Evolutionary conservation across 768 basidiomycete genomes (phyloP).

Genomic region (Tremella mesenterica): DNA sequence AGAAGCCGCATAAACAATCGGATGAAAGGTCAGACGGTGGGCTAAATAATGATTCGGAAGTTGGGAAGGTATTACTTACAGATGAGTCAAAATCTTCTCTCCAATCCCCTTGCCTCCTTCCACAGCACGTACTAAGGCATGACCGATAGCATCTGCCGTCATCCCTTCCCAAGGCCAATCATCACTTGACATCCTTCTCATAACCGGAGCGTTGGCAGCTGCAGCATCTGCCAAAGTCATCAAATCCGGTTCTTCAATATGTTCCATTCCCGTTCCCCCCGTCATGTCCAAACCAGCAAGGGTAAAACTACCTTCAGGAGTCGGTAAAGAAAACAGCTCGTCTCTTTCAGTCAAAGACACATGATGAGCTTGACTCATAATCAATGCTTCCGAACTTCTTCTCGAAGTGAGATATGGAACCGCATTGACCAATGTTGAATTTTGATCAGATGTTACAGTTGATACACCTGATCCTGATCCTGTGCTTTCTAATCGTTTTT

Average conservation of each 20-base stretch:
- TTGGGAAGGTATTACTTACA: conserved; percentile 20
- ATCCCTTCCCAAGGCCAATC: conserved; percentile 22
- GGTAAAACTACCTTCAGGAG: conserved; percentile 7
- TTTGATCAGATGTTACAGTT: not conserved
- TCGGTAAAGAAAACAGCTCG: not conserved
- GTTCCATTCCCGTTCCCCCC: too few species aligned
- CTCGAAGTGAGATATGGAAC: too few species aligned
- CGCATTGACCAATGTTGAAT: too few species aligned
- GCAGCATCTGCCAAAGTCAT: conserved; percentile 41
- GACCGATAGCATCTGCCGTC: conserved; percentile 12
- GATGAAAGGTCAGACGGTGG: too few species aligned
- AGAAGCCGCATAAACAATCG: too few species aligned
- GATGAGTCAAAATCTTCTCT: conserved; percentile 25
- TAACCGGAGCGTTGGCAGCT: conserved; percentile 12
- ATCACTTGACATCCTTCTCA: not conserved
- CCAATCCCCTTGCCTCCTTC: conserved; percentile 24
- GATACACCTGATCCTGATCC: not conserved
- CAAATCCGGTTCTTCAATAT: conserved; percentile 29
- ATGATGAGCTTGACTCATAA: not conserved
- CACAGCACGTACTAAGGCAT: conserved; percentile 15
- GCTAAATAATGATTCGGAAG: too few species aligned
- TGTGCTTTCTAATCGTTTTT: conserved; percentile 19
- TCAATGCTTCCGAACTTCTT: too few species aligned
- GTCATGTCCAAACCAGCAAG: conserved; percentile 1
- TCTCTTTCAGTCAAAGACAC: not conserved